Base-by-base conservation (phyloP, 202 grass and related monocot genomes). In the Zizania palustris region DNA sequence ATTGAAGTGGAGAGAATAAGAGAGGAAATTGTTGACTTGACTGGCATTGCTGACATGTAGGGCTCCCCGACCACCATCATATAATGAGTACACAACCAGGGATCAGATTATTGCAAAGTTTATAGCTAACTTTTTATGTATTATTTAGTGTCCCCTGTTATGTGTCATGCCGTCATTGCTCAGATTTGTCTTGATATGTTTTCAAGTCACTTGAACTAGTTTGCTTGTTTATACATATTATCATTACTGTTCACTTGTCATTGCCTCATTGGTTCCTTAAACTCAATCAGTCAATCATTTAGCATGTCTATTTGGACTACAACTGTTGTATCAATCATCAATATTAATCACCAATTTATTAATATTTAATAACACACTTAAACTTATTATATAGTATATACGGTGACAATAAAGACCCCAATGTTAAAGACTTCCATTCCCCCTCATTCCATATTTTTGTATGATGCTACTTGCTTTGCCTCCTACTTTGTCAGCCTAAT, bases 231-330 rank as follows among this genome's bases (percentile, higher is more conserved):
- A 43, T 58, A 21, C 51, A 58, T 73, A 18, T 4, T 42, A 19
- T 13, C 57, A 48, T 14, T n/a, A 10, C 7, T 15, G 55, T 21
- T 79, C 48, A 45, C 74, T 14, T 56, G 42, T 21, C 28, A 28
- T 28, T 1, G 28, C 28, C 28, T 74, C 20, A 61, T 45, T 62
- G 43, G 15, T 74, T 8, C 39, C 11, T 33, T 40, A 37, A 60
- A 53, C 51, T 50, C 18, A 9, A 60, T 7, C 68, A 64, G 55
- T 73, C 15, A 15, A 72, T 71, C 55, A 40, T 63, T 22, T 71
- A 55, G 15, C 22, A 46, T 51, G 48, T 6, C 1, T n/a, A 42
- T 75, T 42, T 69, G 6, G 55, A 46, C 61, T 75, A 60, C 63
- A 9, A 5, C 44, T 50, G 10, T 33, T 51, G 15, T 14, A n/a